Percentiles rank a stretch among this genome's conserved stretches.
phyloP scores from a whole-genome alignment of 306 rosid genomes.

The Quercus ilex region DNA sequence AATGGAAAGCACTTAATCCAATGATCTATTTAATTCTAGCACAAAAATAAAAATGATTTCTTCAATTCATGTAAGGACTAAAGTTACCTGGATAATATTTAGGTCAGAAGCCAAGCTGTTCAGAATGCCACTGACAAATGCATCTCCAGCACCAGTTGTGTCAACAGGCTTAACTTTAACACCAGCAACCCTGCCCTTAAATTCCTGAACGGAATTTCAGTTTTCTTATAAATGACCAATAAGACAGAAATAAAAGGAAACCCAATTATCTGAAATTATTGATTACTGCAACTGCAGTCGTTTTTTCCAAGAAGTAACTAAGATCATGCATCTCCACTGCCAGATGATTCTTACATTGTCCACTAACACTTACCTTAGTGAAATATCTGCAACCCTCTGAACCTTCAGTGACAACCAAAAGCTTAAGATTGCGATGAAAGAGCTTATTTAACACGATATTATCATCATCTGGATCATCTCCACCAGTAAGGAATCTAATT shows the following conservation, averaged over 20 bases:
- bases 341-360: slow-evolving; percentile 2
- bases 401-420: slow-evolving; percentile 73
- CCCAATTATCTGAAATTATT: background rate
- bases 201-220: slow-evolving; percentile 48
- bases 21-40: background rate
- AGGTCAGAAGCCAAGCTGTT: slow-evolving; percentile 61
- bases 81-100: slow-evolving; percentile 50
- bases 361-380: slow-evolving; percentile 49
- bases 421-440: slow-evolving; percentile 67
- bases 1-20: background rate
- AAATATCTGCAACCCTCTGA: slow-evolving; percentile 76
- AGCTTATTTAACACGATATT: slow-evolving; percentile 67
- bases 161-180: slow-evolving; percentile 70
- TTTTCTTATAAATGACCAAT: background rate
- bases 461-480: slow-evolving; percentile 68
- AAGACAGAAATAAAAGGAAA: background rate
- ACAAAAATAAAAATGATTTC: background rate
- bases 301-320: background rate
- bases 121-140: slow-evolving; percentile 84
- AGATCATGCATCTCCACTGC: background rate
- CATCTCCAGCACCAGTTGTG: slow-evolving; percentile 98
- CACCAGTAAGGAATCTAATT: slow-evolving; percentile 66
- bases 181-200: slow-evolving; percentile 74
- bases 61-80: slow-evolving; percentile 4
- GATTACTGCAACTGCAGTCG: background rate